Evolutionary conservation across 1,284 basidiomycete genomes (phyloP).

Genomic region (Trametes pubescens): DNA sequence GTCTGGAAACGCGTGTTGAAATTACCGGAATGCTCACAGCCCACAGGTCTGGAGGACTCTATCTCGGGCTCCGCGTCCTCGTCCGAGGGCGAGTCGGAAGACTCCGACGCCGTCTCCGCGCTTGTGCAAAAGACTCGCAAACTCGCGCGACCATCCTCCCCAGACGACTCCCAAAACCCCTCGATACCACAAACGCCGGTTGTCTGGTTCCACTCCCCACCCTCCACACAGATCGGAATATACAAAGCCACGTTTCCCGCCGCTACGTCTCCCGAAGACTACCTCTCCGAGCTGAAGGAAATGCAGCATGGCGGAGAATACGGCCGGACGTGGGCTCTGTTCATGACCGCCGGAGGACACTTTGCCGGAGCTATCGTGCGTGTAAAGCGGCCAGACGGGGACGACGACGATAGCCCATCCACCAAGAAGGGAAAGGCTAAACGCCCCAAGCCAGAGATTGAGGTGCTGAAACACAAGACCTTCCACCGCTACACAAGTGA

Average conservation of each 20-base stretch:
- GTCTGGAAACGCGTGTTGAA: slow-evolving; percentile 17
- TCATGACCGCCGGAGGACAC: slow-evolving; percentile 97
- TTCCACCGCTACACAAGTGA: slow-evolving; percentile 98
- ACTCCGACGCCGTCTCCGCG: slow-evolving; percentile 71
- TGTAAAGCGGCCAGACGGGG: slow-evolving; percentile 62
- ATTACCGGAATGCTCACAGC: not conserved
- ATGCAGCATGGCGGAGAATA: slow-evolving; percentile 71
- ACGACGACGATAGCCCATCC: slow-evolving; percentile 50
- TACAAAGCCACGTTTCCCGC: slow-evolving; percentile 81
- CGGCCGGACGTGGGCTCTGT: slow-evolving; percentile 89
- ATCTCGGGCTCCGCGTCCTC: slow-evolving; percentile 89
- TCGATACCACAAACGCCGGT: slow-evolving; percentile 76
- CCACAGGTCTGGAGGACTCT: slow-evolving; percentile 84
- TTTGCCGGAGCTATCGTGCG: slow-evolving; percentile 93
- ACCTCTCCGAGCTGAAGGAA: slow-evolving; percentile 65
- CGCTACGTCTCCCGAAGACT: slow-evolving; percentile 48
- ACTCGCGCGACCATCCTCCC: slow-evolving; percentile 56
- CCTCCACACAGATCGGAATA: slow-evolving; percentile 89
- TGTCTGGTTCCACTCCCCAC: slow-evolving; percentile 89
- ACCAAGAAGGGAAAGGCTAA: slow-evolving; percentile 66
- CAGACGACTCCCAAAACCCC: slow-evolving; percentile 46
- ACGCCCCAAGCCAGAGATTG: slow-evolving; percentile 71
- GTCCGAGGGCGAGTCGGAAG: slow-evolving; percentile 58
- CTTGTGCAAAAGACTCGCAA: slow-evolving; percentile 70
- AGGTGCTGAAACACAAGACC: slow-evolving; percentile 92